phyloP scores from a whole-genome alignment of 495 filamentous ascomycete species.

The Neurospora sp. region DNA sequence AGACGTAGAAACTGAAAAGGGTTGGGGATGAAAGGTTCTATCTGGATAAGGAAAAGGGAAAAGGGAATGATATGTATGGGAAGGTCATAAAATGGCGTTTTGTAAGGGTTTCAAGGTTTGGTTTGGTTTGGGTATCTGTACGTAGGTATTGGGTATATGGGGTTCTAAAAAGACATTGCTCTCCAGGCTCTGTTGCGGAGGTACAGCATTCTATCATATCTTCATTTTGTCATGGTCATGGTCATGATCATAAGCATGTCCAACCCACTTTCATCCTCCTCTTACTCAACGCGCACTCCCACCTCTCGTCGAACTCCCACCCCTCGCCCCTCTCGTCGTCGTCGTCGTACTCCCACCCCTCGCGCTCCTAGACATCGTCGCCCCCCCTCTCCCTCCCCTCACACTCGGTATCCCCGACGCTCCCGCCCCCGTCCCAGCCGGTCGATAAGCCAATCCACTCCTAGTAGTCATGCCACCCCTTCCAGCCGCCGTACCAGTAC shows the following conservation, averaged over 20 bases:
- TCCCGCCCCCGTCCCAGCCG: background rate
- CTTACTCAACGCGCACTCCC: constrained; percentile 7
- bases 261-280: background rate
- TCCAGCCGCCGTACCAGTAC: background rate
- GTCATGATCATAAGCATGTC: background rate
- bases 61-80: constrained; percentile 1
- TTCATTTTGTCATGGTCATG: background rate
- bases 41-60: background rate
- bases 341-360: constrained; percentile 12
- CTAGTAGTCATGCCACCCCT: background rate
- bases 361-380: constrained; percentile 5
- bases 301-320: background rate
- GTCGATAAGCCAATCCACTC: background rate
- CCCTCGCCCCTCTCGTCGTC: constrained; percentile 2
- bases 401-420: background rate
- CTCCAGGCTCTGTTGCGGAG: background rate
- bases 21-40: background rate
- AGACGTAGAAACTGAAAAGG: constrained; percentile 6
- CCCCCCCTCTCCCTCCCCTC: constrained; percentile 19
- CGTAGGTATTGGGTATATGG: constrained; percentile 4
- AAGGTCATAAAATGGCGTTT: background rate
- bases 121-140: background rate
- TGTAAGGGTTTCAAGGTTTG: background rate
- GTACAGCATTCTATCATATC: background rate
- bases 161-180: background rate